phyloP scores from a whole-genome alignment of 2,329 filamentous ascomycete species.

The Apiospora marii region DNA sequence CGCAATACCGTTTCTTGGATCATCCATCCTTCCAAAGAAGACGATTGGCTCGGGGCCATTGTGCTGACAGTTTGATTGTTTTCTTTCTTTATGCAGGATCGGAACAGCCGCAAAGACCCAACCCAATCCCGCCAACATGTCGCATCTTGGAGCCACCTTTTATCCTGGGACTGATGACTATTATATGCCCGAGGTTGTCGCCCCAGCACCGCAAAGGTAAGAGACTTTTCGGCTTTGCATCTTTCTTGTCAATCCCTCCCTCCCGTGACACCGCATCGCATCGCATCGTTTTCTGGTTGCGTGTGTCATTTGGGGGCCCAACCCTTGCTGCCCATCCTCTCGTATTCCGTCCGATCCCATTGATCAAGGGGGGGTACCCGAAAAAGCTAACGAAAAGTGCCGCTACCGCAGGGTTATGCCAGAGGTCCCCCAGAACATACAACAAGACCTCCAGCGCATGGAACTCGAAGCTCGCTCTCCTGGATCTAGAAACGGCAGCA shows the following conservation, averaged over 20 bases:
- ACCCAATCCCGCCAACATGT: slow-evolving; percentile 50
- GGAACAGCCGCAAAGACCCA: slow-evolving; percentile 40
- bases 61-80: slow-evolving; percentile 27
- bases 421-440: slow-evolving; percentile 96
- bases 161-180: slow-evolving; percentile 68
- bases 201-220: slow-evolving; percentile 65
- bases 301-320: slow-evolving; percentile 16
- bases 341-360: slow-evolving; percentile 9
- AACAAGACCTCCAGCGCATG: slow-evolving; percentile 90
- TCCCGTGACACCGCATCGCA: background rate
- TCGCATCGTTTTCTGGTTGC: background rate
- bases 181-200: slow-evolving; percentile 67
- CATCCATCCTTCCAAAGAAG: background rate
- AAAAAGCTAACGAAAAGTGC: slow-evolving; percentile 16
- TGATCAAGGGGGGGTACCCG: background rate
- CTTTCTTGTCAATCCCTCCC: slow-evolving; percentile 25
- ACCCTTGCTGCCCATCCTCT: slow-evolving; percentile 4
- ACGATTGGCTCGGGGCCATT: slow-evolving; percentile 18
- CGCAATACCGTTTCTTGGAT: slow-evolving; percentile 14
- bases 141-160: slow-evolving; percentile 63
- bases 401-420: slow-evolving; percentile 78
- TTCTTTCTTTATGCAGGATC: slow-evolving; percentile 42
- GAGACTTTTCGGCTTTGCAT: slow-evolving; percentile 33
- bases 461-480: slow-evolving; percentile 77
- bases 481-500: slow-evolving; percentile 45